Evolutionary conservation across 2,329 filamentous ascomycete genomes (phyloP), one percentile per base, ranked within the genome.

Genomic region (Dichotomopilus funicola): DNA sequence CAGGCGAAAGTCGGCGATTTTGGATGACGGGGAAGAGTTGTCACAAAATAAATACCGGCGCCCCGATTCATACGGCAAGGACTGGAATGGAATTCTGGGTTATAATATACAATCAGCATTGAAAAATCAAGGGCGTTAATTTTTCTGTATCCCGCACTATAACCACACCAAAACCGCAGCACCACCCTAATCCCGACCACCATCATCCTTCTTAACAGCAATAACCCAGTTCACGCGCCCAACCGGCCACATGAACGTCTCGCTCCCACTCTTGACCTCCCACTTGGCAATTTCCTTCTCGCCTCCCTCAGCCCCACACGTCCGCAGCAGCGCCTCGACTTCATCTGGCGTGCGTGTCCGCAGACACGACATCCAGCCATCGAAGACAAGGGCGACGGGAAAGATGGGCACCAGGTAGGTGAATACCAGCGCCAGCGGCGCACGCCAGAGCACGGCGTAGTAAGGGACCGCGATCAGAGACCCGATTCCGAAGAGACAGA

Each of bases 331-430:
- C 0, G 66, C 65, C 66, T 84, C 73, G 5, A 89, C 78, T 69
- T 91, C 88, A 11, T 78, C 76, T 0, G 83, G 76, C 4, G 81
- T 87, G 54, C 87, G 77, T 6, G 86, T 88, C 44, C 88, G 74
- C 61, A 90, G 66, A 41, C 80, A 80, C 8, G 84, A 88, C 48
- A 89, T 76, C 55, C 81, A 72, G 2, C 87, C 87, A 68, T 91
- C 88, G 63, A 86, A 85, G 0, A 82, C 76, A 13, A 89, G 71
- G 7, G 88, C 80, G 57, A 86, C 79, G 0, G 87, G 86, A 12
- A 89, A 69, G 10, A 89, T 71, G 0, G 87, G 87, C 6, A 88
- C 65, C 2, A 82, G 59, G 64, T 85, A 90, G 5, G 83, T 83
- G 64, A 86, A 87, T 62, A 88, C 72, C 7, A 89, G 71, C 36